Percentiles rank a stretch among this genome's conserved stretches.
These are phyloP conservation scores for Oryza meyeriana DNA, from an alignment of 176 grass and related monocot genomes.

Conservation along the genomic window DNA sequence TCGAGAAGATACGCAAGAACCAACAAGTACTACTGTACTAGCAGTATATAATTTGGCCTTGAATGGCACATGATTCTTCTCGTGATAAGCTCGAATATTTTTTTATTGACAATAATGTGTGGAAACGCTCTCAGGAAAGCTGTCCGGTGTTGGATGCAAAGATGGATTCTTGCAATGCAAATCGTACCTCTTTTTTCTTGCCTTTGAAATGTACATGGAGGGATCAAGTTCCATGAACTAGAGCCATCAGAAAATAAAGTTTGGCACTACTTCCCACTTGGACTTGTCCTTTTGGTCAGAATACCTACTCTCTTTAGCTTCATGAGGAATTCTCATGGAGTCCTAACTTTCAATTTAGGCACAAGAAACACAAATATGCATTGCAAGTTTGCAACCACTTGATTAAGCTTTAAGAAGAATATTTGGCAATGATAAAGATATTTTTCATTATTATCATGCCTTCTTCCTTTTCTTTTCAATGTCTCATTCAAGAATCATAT, in stretches of 20 bases:
- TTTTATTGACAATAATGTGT: background rate
- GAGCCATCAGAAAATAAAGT: constrained; percentile 21
- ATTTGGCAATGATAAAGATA: constrained; percentile 32
- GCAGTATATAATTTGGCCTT: constrained; percentile 19
- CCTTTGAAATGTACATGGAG: constrained; percentile 23
- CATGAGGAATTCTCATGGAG: constrained; percentile 9
- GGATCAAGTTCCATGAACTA: constrained; percentile 8
- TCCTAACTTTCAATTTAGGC: background rate
- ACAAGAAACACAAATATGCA: background rate
- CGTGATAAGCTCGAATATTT: constrained; percentile 33
- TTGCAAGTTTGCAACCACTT: constrained; percentile 30
- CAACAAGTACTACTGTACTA: background rate
- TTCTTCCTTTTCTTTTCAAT: constrained; percentile 20
- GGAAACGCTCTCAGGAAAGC: background rate
- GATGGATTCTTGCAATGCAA: background rate
- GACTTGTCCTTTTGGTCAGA: constrained; percentile 32
- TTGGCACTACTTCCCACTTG: constrained; percentile 13
- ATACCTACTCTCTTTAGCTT: constrained; percentile 14
- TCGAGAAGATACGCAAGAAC: background rate
- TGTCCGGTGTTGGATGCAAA: background rate
- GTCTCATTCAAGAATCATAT: constrained; percentile 55
- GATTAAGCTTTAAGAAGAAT: constrained; percentile 46
- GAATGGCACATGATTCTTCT: constrained; percentile 15
- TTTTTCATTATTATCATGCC: constrained; percentile 14
- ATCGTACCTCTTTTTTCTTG: background rate